Evolutionary conservation across 129 eudicot genomes (phyloP).

Genomic region (Dittrichia graveolens): DNA sequence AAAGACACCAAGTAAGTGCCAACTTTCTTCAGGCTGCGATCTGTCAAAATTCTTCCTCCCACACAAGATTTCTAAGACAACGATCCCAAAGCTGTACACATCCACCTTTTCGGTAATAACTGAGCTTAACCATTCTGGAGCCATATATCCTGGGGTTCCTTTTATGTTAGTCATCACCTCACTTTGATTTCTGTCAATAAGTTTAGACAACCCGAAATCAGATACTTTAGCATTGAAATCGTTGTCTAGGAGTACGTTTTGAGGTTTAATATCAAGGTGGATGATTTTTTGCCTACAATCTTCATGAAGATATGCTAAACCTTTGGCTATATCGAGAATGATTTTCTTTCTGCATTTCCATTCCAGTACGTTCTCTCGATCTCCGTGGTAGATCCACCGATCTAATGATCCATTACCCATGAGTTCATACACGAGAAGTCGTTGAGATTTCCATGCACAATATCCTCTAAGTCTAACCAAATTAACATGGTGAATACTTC

Average conservation of each 20-base stretch:
- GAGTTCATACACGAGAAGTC: constrained; percentile 48
- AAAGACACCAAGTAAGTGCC: constrained; percentile 33
- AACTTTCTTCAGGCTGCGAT: constrained; percentile 40
- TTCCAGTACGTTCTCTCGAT: constrained; percentile 17
- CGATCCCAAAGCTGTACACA: constrained; percentile 51
- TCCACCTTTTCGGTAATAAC: constrained; percentile 51
- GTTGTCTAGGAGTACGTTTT: constrained; percentile 44
- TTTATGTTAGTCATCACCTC: constrained; percentile 42
- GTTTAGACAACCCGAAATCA: constrained; percentile 52
- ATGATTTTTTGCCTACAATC: constrained; percentile 50
- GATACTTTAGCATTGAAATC: constrained; percentile 41
- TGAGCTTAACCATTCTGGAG: constrained; percentile 51
- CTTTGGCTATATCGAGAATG: constrained; percentile 48
- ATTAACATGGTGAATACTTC: constrained; percentile 58
- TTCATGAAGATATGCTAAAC: constrained; percentile 56
- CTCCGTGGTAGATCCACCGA: constrained; percentile 39
- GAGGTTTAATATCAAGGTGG: constrained; percentile 48
- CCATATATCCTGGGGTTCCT: constrained; percentile 53
- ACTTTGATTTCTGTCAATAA: constrained; percentile 36
- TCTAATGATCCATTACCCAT: constrained; percentile 48
- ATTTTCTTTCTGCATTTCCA: constrained; percentile 44
- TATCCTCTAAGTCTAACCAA: constrained; percentile 48
- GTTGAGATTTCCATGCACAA: constrained; percentile 41
- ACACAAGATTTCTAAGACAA: constrained; percentile 42
- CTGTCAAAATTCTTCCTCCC: constrained; percentile 40